Evolutionary conservation across 768 basidiomycete genomes (phyloP), one percentile per base, ranked within the genome.

Genomic region (Pleurotus sapidus): DNA sequence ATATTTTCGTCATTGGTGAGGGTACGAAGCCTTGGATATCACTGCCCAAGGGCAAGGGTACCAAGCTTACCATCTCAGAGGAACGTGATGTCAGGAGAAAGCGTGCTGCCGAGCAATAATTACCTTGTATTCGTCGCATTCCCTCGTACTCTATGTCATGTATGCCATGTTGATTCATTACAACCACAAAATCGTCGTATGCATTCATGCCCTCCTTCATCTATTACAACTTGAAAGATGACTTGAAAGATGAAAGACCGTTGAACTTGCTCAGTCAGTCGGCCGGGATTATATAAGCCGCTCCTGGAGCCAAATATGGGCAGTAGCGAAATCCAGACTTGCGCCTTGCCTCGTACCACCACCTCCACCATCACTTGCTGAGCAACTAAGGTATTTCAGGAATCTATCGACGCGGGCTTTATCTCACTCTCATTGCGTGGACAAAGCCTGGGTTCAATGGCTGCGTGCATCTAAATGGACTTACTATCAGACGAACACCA

Each of bases 1-100:
- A 98, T 84, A 93, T 99, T 71, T 98, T 98, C 77, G 89, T 99
- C 67, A 93, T 98, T 61, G 97, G 97, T 62, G 90, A 97, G 78
- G 95, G 95, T 55, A 79, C 69, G 72, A 99, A 98, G 84, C 87
- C 97, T 46, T 95, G 94, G 89, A 84, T 98, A 78, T 98, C 96
- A 42, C 77, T 98, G 70, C 95, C 95, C 62, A 94, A 90, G 80
- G 95, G 95, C 76, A 96, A 96, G 84, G 96, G 95, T 79, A 90
- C 86, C 72, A 97, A 98, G 76, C 90, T 97, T 66, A 94, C 94
- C 60, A 98, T 98, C 70, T 86, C 95, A 14, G 93, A 95, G 83
- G 93, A 98, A 83, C 84, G 95, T 67, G 95, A 97, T 78, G 80
- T 86, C 72, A 86, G 89, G 82, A 88, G 95, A 80, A 91, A 86